These are phyloP conservation scores for Rhamnella rubrinervis DNA, from an alignment of 331 rosid genomes.

Conservation along the genomic window DNA sequence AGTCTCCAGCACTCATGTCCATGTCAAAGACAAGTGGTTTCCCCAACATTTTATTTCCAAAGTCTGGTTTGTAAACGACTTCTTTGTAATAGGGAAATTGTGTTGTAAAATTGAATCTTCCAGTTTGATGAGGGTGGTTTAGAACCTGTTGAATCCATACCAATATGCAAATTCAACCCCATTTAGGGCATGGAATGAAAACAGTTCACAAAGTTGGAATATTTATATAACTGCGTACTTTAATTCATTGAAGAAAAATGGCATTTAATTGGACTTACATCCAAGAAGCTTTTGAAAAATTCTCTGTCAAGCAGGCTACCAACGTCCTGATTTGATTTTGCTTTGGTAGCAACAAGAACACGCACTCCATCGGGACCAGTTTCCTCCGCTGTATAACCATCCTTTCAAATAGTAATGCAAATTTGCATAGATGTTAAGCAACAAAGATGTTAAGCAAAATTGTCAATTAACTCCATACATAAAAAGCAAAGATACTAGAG, in stretches of 20 bases:
- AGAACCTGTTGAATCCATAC: conserved; percentile 41
- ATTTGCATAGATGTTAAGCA: too few relatives aligned
- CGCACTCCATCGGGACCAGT: conserved; percentile 59
- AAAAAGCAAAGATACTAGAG: conserved; percentile 6
- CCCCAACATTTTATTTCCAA: conserved; percentile 47
- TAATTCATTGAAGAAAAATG: not conserved
- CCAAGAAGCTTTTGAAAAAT: conserved; percentile 61
- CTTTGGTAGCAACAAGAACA: conserved; percentile 83
- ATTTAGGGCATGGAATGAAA: not conserved
- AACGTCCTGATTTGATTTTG: conserved; percentile 56
- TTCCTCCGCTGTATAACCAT: conserved; percentile 72
- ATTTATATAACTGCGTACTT: not conserved
- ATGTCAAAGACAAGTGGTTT: conserved; percentile 79
- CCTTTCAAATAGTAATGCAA: conserved; percentile 40
- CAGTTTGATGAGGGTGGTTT: conserved; percentile 53
- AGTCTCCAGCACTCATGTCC: conserved; percentile 99
- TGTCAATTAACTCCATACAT: not conserved
- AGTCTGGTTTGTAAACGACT: conserved; percentile 54
- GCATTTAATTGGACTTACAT: conserved; percentile 38
- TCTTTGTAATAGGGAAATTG: conserved; percentile 72
- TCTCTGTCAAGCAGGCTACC: conserved; percentile 59
- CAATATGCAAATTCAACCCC: not conserved
- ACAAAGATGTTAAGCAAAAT: not conserved
- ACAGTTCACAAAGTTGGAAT: not conserved
- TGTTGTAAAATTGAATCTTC: conserved; percentile 72